These are phyloP conservation scores for Mimosa pudica DNA, from an alignment of 306 rosid species.

Conservation along the genomic window DNA sequence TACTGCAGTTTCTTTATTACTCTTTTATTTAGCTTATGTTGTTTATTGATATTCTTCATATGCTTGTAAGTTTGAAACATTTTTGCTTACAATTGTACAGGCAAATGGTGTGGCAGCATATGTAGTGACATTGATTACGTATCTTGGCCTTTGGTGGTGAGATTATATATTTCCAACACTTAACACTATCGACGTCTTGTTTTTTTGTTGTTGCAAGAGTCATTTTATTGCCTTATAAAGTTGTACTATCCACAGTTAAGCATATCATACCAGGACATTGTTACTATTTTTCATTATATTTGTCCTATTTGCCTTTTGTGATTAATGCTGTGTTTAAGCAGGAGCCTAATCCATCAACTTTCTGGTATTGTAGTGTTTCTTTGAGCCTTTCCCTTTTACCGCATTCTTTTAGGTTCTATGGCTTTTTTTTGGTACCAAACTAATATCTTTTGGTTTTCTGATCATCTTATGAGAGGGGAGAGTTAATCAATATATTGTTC, in stretches of 20 bases:
- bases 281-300: neutral
- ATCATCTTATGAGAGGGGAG: slow-evolving; percentile 1
- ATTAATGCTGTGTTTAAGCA: neutral
- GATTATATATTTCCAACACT: slow-evolving; percentile 12
- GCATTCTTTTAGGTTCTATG: neutral
- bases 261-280: neutral
- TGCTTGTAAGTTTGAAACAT: neutral
- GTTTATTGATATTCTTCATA: neutral
- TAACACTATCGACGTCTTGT: too few relatives aligned
- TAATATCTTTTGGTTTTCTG: neutral
- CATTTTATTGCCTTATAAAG: neutral
- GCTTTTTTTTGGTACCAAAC: neutral
- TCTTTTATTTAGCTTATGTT: neutral
- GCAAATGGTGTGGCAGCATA: slow-evolving; percentile 87
- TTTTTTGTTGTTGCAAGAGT: neutral
- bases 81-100: slow-evolving; percentile 41
- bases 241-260: slow-evolving; percentile 8
- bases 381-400: neutral
- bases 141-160: slow-evolving; percentile 86
- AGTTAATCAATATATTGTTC: neutral
- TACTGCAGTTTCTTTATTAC: neutral
- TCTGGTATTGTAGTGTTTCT: neutral
- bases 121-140: slow-evolving; percentile 66
- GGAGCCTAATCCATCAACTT: neutral
- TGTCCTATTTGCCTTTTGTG: neutral